Base-by-base conservation (phyloP, 2,329 filamentous ascomycete species). In the Fusarium setosum region DNA sequence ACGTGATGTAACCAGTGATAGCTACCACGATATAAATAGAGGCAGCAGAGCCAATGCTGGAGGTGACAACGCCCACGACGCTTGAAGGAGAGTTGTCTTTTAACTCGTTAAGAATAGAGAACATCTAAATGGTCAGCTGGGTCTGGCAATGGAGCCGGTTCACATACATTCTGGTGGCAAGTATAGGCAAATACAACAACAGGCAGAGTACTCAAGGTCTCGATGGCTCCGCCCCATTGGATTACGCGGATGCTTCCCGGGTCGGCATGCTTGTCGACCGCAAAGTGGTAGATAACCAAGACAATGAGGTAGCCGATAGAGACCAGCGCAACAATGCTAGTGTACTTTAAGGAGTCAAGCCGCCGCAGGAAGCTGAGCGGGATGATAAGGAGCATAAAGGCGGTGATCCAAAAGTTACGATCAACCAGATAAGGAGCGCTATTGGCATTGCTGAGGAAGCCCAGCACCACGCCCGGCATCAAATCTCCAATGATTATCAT, bases 101-200 rank as follows among this genome's bases (percentile, higher is more conserved):
- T 68, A 99, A 93, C 79, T 99, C 96, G 73, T 99, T 99, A 41
- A 99, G 82, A 68, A 99, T 97, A 11, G 95, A 97, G 77, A 99
- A 99, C 96, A 99, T 99, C 92, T 96, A 69, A 26, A 1, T 13
- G 9, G 20, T 55, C 55, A 72, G 51, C 56, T 18, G 26, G 18
- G 32, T 18, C 37, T 15, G 37, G 7, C 13, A 15, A 15, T 12
- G 5, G 26, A 23, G 7, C 21, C 29, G 8, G 15, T 32, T 48
- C 18, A 29, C 88, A 68, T 81, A 96, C 93, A 76, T 99, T 99
- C 74, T 99, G 96, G 78, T 99, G 96, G 76, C 96, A 99, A 2
- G 96, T 99, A 77, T 98, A 99, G n/a, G 95, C 96, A 83, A 99
- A 99, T 3, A 99, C 93, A 56, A 98, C 94, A 52, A 99, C 94